These are phyloP conservation scores for Colletotrichum sp. DNA, from an alignment of 2,329 filamentous ascomycete species.

Conservation along the genomic window DNA sequence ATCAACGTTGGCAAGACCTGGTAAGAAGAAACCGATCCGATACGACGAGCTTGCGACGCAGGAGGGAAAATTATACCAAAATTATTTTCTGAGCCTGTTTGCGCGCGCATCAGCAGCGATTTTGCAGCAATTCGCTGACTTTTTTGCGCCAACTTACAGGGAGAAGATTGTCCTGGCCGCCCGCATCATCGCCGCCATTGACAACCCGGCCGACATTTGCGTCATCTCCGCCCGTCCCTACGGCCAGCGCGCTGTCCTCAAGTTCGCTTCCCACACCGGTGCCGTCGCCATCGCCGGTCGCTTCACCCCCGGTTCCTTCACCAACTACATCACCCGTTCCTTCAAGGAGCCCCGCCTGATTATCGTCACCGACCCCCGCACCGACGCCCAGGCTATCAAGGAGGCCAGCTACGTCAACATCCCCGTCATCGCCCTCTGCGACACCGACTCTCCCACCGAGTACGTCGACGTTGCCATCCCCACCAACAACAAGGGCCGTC, in stretches of 20 bases:
- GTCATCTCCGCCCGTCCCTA: conserved; percentile 99
- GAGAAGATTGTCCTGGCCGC: conserved; percentile 99
- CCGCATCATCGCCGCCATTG: conserved; percentile 97
- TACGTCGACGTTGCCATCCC: conserved; percentile 99
- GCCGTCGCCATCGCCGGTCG: conserved; percentile 98
- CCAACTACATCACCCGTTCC: conserved; percentile 99
- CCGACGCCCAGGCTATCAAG: conserved; percentile 99
- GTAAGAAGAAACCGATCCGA: conserved; percentile 59
- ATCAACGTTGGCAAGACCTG: conserved; percentile 99
- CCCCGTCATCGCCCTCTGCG: conserved; percentile 97
- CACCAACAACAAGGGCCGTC: conserved; percentile 99
- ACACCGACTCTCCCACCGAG: conserved; percentile 99
- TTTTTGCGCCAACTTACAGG: conserved; percentile 55
- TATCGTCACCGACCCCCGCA: conserved; percentile 98
- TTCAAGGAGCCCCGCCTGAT: conserved; percentile 99
- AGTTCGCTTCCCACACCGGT: conserved; percentile 99
- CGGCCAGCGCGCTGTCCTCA: conserved; percentile 98
- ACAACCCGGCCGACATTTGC: conserved; percentile 99
- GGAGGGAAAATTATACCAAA: not conserved
- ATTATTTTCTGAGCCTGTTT: not conserved
- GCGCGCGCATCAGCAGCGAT: not conserved
- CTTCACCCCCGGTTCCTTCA: conserved; percentile 99
- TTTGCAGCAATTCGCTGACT: not conserved
- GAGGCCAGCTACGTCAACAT: conserved; percentile 99
- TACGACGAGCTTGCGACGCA: not conserved